Conservation (phyloP, 2,329 filamentous ascomycete genomes). For the Pestalotiopsis sp. region DNA sequence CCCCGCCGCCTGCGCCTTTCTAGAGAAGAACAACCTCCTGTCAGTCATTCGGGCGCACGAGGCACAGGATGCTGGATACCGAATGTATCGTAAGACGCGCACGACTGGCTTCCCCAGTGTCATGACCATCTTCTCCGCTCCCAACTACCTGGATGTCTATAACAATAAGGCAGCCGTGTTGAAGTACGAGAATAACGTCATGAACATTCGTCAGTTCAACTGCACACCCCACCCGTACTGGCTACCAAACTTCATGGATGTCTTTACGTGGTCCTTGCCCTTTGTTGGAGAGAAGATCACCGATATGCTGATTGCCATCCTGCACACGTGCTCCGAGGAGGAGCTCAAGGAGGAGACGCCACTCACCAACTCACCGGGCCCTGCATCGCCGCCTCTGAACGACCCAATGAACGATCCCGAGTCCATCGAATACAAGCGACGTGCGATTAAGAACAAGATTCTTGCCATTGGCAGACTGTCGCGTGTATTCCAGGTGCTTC, state of each 20-base stretch:
- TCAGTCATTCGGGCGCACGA: slow-evolving; percentile 98
- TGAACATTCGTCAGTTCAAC: slow-evolving; percentile 99
- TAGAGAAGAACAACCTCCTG: slow-evolving; percentile 98
- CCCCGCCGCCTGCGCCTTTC: slow-evolving; percentile 91
- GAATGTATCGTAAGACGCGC: slow-evolving; percentile 98
- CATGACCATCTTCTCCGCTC: slow-evolving; percentile 99
- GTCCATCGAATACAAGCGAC: slow-evolving; percentile 89
- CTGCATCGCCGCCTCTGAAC: slow-evolving; percentile 71
- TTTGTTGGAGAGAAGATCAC: slow-evolving; percentile 99
- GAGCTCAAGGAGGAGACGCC: slow-evolving; percentile 89
- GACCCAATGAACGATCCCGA: slow-evolving; percentile 66
- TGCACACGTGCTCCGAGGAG: slow-evolving; percentile 99
- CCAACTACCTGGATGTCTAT: slow-evolving; percentile 98
- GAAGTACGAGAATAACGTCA: slow-evolving; percentile 99
- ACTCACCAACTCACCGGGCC: slow-evolving; percentile 68
- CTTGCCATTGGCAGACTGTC: slow-evolving; percentile 94
- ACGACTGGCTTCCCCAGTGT: slow-evolving; percentile 98
- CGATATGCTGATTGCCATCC: slow-evolving; percentile 97
- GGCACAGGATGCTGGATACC: slow-evolving; percentile 96
- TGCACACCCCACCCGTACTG: slow-evolving; percentile 99
- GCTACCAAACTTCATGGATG: slow-evolving; percentile 99
- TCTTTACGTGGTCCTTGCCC: slow-evolving; percentile 99
- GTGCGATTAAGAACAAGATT: slow-evolving; percentile 99
- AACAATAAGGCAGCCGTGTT: slow-evolving; percentile 99
- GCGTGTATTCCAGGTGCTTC: slow-evolving; percentile 95